Evolutionary conservation across 805 yeast species (phyloP), one percentile per base, ranked within the genome.

Genomic region (Hyphopichia homilentoma): DNA sequence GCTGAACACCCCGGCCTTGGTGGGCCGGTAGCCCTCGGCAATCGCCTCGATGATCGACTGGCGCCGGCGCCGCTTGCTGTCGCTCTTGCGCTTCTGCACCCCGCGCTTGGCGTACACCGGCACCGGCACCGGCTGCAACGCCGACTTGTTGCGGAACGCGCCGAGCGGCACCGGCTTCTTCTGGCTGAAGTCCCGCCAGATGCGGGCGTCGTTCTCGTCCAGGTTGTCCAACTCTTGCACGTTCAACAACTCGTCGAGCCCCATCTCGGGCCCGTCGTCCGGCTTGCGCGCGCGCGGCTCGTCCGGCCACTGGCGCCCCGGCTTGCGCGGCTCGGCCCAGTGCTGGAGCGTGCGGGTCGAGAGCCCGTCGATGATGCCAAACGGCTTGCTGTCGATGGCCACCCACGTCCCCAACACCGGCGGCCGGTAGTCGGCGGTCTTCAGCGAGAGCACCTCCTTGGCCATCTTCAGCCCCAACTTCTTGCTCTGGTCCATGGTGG

Each of bases 331-430:
- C 40, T 45, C 40, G 16, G 28, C 21, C 13, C 38, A 43, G 18
- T 33, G 39, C 41, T 77, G 64, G 41, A 90, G 64, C 2, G 95
- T 82, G 34, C 96, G 72, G 0, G 97, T 93, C 0, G 95, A 81
- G 19, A 86, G 71, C 4, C 98, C 98, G 55, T 90, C 97, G 50
- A 90, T 90, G 37, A 90, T 87, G 15, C 96, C 94, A 57, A 84
- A 87, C 1, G 96, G 96, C 47, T 86, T 81, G 32, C 76, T 76
- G 27, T 68, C 75, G 32, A 81, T 76, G 5, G 94, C 81, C 21
- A 83, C 79, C 94, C 97, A 90, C 2, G 95, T 82, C 0, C 97
- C 97, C 36, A 90, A 66, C 17, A 85, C 75, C 2, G 98, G 98
- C 4, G 97, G 97, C 33, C 95, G 66, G 40, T 87, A 78, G 33